Evolutionary conservation across 164 flowering plant genomes (phyloP), one percentile per base, ranked within the genome.

Genomic region (Kingdonia uniflora): DNA sequence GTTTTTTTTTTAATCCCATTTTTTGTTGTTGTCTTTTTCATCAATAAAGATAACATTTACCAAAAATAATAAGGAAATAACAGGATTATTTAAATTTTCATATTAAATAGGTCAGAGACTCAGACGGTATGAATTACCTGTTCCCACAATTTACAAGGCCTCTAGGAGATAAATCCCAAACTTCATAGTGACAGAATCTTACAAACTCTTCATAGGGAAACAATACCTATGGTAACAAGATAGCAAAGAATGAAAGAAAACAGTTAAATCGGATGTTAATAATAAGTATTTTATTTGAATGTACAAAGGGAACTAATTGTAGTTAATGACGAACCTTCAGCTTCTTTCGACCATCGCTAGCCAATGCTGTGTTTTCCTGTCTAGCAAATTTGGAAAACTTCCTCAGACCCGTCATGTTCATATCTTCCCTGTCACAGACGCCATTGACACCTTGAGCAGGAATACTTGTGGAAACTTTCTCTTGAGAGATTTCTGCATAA

Each of bases 141-240:
- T 89, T 89, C 59, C 97, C 92, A 55, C 86, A 84, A 63, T 89
- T 89, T 52, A 82, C 26, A 61, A 89, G 90, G 33, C 97, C 95
- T 61, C 95, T 71, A 39, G 97, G 97, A 38, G 69, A 65, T 19
- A 87, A 49, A 58, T 76, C 74, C 65, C 60, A 68, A 48, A 57
- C 68, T 38, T 85, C 87, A 65, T 46, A 65, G 47, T 75, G 75
- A 57, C 77, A 89, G 47, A 71, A 72, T 68, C 67, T 75, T 38
- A 82, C 73, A 71, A 89, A 80, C 52, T 81, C 87, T 46, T 84
- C 97, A 67, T 81, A 89, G 20, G 97, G 86, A 63, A 89, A 86
- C 52, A 85, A 68, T 72, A 78, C 72, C 95, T 89, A 82, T 40
- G 6, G 51, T 45, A 53, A 35, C 1, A 49, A 48, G 58, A 19